Base-by-base conservation (phyloP, 2,329 filamentous ascomycete genomes). In the Eutypa lata region DNA sequence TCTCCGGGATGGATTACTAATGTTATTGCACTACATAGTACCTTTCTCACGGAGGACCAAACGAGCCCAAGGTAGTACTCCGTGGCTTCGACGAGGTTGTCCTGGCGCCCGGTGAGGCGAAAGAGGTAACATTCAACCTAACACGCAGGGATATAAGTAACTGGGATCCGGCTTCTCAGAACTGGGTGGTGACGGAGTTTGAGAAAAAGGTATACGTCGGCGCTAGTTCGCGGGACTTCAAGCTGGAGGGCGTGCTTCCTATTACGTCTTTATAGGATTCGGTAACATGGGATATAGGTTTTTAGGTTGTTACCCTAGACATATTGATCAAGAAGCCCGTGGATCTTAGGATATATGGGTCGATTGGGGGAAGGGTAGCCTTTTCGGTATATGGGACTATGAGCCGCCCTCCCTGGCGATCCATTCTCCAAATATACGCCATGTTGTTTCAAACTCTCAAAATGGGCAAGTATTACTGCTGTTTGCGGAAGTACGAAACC, bases 101-200 rank as follows among this genome's bases (percentile, higher is more conserved):
- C 49, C 85, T 97, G 54, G 76, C 80, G 13, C 80, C 89, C 1
- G 90, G 89, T 14, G 71, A 84, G 70, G 83, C 78, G 49, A 77
- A 76, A 13, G 83, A 78, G 1, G 94, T 94, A 72, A 77, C 70
- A 1, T 86, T 83, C 1, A 81, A 87, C 38, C 71, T 97, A 54
- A 91, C 85, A 14, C 81, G 91, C 42, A 84, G 90, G 51, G 93
- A 97, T 66, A 63, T 97, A 53, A 91, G 88, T 67, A 94, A 91
- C 74, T 97, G 92, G 92, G 89, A 96, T 60, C 73, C 81, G 1
- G 77, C 69, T 2, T 69, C 74, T 7, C 91, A 96, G 76, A 86
- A 96, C 75, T 97, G 93, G 91, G 81, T 90, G 35, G 61, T 83
- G 6, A 79, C 72, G 8, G 61, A 70, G 26, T 65, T 71, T 33